phyloP scores from a whole-genome alignment of 2,329 filamentous ascomycete genomes.

The Neocatenulostroma microsporum region DNA sequence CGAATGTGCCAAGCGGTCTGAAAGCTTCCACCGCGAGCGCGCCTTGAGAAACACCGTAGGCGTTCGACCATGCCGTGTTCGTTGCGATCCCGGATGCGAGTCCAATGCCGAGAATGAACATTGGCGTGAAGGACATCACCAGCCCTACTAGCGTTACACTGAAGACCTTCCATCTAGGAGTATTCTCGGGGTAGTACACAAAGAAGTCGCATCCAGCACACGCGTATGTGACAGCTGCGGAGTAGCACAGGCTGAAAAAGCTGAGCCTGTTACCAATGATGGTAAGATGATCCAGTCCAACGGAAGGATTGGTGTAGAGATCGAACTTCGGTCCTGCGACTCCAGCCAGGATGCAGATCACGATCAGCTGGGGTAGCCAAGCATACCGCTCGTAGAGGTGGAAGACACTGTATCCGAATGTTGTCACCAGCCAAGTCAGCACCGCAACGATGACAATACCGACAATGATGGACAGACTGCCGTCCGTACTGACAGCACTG shows the following conservation, averaged over 20 bases:
- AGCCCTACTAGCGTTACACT: slow-evolving; percentile 51
- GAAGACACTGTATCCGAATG: slow-evolving; percentile 60
- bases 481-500: slow-evolving; percentile 53
- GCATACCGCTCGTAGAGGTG: slow-evolving; percentile 62
- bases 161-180: slow-evolving; percentile 49
- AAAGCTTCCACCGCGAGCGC: slow-evolving; percentile 58
- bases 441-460: slow-evolving; percentile 59
- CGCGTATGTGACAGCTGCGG: slow-evolving; percentile 56
- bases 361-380: slow-evolving; percentile 56
- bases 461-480: slow-evolving; percentile 55
- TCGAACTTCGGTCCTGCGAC: slow-evolving; percentile 55
- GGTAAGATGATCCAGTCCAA: slow-evolving; percentile 42
- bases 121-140: slow-evolving; percentile 51
- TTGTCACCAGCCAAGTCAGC: slow-evolving; percentile 56
- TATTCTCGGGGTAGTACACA: slow-evolving; percentile 54
- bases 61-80: slow-evolving; percentile 48
- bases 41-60: slow-evolving; percentile 53
- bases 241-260: slow-evolving; percentile 62
- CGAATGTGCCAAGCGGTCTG: slow-evolving; percentile 52
- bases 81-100: slow-evolving; percentile 51
- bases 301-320: slow-evolving; percentile 39
- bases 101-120: slow-evolving; percentile 55
- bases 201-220: slow-evolving; percentile 60
- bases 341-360: slow-evolving; percentile 55
- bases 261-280: slow-evolving; percentile 53